phyloP scores from a whole-genome alignment of 139 green algal species.

The Ettlia oleoabundans region DNA sequence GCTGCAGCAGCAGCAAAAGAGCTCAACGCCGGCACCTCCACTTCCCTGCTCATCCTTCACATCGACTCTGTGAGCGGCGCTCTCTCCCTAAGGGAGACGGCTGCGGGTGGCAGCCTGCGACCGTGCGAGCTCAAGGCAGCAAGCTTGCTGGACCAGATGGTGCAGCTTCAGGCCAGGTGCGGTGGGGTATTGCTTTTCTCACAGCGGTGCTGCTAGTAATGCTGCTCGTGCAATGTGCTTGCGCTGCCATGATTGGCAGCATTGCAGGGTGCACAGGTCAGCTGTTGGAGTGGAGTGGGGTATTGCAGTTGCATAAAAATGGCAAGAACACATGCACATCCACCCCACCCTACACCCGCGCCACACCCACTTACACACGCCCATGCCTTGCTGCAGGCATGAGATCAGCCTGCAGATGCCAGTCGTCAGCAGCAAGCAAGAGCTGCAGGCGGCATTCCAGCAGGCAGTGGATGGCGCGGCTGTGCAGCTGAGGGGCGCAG shows the following conservation, averaged over 20 bases:
- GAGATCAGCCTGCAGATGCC: constrained; percentile 5
- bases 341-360: too few species aligned
- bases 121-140: constrained; percentile 2
- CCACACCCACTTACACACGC: too few species aligned
- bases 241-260: too few species aligned
- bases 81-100: background rate
- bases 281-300: too few species aligned
- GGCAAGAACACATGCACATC: too few species aligned
- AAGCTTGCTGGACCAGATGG: constrained; percentile 25
- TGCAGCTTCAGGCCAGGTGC: constrained; percentile 30
- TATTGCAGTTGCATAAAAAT: too few species aligned
- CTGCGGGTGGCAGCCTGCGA: background rate
- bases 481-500: background rate
- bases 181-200: too few species aligned
- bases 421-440: constrained; percentile 1
- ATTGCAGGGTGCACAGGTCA: too few species aligned
- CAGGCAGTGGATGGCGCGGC: background rate
- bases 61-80: constrained; percentile 3
- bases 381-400: background rate
- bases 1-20: background rate
- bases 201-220: too few species aligned
- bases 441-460: constrained; percentile 28
- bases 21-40: background rate
- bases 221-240: too few species aligned
- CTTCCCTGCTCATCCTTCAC: constrained; percentile 34